Base-by-base conservation (phyloP, 352 stramenopile genomes). In the Phytophthora aleatoria region DNA sequence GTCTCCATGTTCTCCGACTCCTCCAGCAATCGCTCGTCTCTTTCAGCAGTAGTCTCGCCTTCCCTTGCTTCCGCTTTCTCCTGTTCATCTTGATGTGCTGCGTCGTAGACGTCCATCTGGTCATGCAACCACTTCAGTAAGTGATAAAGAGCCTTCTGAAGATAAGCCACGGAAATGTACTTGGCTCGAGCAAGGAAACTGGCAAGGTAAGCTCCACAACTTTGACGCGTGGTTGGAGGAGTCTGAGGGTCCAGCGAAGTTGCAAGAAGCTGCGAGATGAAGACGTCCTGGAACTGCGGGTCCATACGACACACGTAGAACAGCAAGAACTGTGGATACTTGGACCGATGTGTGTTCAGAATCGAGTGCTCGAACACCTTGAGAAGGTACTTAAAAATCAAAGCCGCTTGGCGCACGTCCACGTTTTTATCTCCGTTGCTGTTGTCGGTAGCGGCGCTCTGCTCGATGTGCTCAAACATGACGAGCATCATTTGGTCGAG, bases 121-220 rank as follows among this genome's bases (percentile, higher is more conserved):
- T 91, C 85, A 70, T 98, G 92, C 50, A 97, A 87, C 92, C 93
- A 99, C 56, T 93, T 90, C 5, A 99, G 70, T 31, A 99, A 71
- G 47, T 97, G 92, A 57, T 95, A 96, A 33, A 99, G 66, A 52
- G 91, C 84, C 63, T 97, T 96, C 57, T 97, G 94, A 24, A 98
- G 85, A 31, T 97, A 97, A 24, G 91, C 88, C 7, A 97, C 74
- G 27, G 85, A 89, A 42, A 99, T 92, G 76, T 97, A 99, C 50
- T 93, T 97, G 28, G 95, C 92, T 28, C 97, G 86, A 52, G 92
- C 97, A 13, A 99, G 77, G 64, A 99, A 99, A 27, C 95, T 99
- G 20, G 96, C 96, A 26, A 99, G 76, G 71, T 99, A 99, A 28
- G 94, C 97, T 13, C 92, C 91, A 58, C 92, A 96, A 61, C 89